Percentiles rank a stretch among this genome's conserved stretches.
phyloP scores from a whole-genome alignment of 176 grass and related monocot species.

The Canna indica region DNA sequence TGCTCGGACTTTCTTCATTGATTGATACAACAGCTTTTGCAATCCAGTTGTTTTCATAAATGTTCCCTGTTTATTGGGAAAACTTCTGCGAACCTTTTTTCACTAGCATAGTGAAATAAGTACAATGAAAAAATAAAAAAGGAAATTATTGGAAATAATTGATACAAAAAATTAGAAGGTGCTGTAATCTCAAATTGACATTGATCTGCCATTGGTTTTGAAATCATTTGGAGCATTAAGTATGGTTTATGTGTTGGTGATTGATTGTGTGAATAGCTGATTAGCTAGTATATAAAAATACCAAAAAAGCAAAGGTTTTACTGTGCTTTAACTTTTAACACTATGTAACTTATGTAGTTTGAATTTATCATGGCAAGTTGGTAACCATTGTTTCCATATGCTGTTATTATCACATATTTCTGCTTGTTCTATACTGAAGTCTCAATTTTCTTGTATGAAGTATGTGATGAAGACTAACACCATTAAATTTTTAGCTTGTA shows the following conservation, averaged over 20 bases:
- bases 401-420: neutral
- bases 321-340: neutral
- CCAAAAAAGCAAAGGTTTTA: neutral
- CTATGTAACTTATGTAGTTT: neutral
- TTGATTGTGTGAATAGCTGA: too few species aligned
- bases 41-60: too few species aligned
- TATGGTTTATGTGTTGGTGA: neutral
- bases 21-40: neutral
- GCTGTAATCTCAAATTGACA: too few species aligned
- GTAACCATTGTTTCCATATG: too few species aligned
- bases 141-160: too few species aligned
- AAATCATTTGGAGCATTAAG: too few species aligned
- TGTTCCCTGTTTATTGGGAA: too few species aligned
- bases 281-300: neutral
- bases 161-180: too few species aligned
- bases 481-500: constrained; percentile 45
- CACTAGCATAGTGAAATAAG: too few species aligned
- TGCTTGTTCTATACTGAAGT: neutral
- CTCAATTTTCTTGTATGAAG: neutral
- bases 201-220: too few species aligned
- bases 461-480: neutral
- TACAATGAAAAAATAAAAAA: too few species aligned
- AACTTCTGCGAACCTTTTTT: too few species aligned
- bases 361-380: neutral
- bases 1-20: neutral